Evolutionary conservation across 768 basidiomycete species (phyloP).

Genomic region (Galerina sulciceps): DNA sequence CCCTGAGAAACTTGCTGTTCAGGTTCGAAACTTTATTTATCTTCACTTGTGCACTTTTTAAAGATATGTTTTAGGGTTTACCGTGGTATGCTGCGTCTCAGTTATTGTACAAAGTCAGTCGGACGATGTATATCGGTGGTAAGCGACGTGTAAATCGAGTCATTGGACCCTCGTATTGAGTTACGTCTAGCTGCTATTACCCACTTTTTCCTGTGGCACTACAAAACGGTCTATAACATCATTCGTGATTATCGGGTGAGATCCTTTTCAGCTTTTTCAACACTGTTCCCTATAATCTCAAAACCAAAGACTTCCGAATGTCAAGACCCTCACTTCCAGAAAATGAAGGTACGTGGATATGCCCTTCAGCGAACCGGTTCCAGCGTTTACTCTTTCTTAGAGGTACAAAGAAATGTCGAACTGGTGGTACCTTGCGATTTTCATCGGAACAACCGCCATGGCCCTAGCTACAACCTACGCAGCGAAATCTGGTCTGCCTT

Average conservation of each 20-base stretch:
- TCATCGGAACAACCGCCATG: conserved; percentile 32
- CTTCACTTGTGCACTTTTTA: not conserved
- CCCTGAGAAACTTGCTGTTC: conserved; percentile 42
- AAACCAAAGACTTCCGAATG: conserved; percentile 39
- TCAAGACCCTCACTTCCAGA: conserved; percentile 39
- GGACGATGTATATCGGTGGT: conserved; percentile 44
- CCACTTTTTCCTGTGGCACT: conserved; percentile 55
- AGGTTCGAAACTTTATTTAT: conserved; percentile 18
- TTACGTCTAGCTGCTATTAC: conserved; percentile 42
- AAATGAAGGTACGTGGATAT: conserved; percentile 40
- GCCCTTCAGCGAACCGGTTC: no score
- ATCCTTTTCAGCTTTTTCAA: not conserved
- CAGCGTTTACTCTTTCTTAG: conserved; percentile 8
- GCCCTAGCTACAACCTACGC: conserved; percentile 38
- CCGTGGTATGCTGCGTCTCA: conserved; percentile 49
- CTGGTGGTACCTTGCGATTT: conserved; percentile 38
- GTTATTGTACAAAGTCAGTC: conserved; percentile 39
- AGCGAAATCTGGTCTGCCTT: conserved; percentile 38
- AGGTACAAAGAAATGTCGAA: conserved; percentile 39
- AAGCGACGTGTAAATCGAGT: not conserved
- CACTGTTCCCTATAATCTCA: no score
- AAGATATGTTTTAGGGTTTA: conserved; percentile 28
- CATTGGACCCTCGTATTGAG: not conserved
- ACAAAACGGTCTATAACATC: conserved; percentile 38
- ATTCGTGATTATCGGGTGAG: conserved; percentile 32